Conservation (phyloP, 352 stramenopile species). For the Plasmopara viticola region DNA sequence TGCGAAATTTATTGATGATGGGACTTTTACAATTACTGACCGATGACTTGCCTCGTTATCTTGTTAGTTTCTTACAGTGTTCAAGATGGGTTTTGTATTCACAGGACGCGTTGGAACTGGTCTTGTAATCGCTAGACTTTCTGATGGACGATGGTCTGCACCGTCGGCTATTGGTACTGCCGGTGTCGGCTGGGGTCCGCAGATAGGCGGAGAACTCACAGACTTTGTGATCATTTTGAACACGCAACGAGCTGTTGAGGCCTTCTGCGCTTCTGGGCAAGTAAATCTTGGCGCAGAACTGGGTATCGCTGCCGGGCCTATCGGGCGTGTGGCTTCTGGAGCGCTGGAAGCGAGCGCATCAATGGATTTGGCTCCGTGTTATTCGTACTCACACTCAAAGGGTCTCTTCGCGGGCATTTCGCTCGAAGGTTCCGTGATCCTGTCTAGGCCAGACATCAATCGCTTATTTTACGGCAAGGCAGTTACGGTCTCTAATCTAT, state of each 20-base stretch:
- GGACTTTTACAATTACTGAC: neutral
- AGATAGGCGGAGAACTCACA: conserved; percentile 90
- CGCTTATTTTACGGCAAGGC: conserved; percentile 87
- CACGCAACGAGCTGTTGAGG: conserved; percentile 79
- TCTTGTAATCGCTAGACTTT: conserved; percentile 88
- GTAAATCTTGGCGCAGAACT: conserved; percentile 89
- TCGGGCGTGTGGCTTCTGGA: conserved; percentile 84
- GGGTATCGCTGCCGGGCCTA: conserved; percentile 77
- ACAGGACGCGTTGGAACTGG: conserved; percentile 86
- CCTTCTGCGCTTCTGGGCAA: conserved; percentile 79
- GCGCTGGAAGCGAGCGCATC: conserved; percentile 67
- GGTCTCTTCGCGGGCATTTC: conserved; percentile 87
- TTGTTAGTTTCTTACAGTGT: conserved; percentile 85
- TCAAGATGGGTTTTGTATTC: conserved; percentile 88
- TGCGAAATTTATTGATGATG: conserved; percentile 21
- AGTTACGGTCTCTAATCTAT: conserved; percentile 58
- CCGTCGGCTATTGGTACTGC: conserved; percentile 92
- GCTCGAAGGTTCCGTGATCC: conserved; percentile 86
- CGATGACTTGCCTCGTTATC: neutral
- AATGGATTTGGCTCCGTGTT: conserved; percentile 82
- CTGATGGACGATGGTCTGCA: conserved; percentile 92
- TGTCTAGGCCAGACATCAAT: conserved; percentile 88
- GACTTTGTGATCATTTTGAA: conserved; percentile 94
- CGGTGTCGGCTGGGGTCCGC: conserved; percentile 85
- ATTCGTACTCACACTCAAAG: conserved; percentile 90